Conservation (phyloP, 2,329 filamentous ascomycete species). For the Penicillium sp. region DNA sequence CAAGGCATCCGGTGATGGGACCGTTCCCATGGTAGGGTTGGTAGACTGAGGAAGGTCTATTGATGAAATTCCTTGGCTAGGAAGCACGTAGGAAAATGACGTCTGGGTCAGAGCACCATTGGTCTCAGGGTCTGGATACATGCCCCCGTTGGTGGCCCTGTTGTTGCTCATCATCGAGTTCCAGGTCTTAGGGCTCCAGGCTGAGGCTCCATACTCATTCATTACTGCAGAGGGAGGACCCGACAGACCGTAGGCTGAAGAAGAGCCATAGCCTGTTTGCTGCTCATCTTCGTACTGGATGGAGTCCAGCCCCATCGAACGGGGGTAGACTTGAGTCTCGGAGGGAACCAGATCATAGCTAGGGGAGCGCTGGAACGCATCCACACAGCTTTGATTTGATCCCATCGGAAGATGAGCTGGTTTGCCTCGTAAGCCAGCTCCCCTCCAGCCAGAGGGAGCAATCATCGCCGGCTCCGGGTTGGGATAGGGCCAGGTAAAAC, state of each 20-base stretch:
- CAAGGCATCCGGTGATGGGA: constrained; percentile 15
- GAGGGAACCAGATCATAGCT: constrained; percentile 25
- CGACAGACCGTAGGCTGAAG: constrained; percentile 35
- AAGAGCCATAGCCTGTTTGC: constrained; percentile 29
- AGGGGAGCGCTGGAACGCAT: constrained; percentile 18
- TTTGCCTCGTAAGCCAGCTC: constrained; percentile 12
- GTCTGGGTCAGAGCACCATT: constrained; percentile 21
- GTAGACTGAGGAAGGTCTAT: constrained; percentile 26
- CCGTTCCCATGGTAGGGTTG: constrained; percentile 5
- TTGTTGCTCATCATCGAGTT: constrained; percentile 18
- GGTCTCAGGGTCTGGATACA: constrained; percentile 29
- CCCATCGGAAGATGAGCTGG: constrained; percentile 12
- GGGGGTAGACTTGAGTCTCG: constrained; percentile 20
- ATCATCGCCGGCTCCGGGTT: constrained; percentile 13
- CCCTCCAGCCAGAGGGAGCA: constrained; percentile 19
- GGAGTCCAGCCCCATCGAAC: constrained; percentile 21
- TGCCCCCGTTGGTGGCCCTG: constrained; percentile 18
- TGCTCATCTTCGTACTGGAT: constrained; percentile 34
- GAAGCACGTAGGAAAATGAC: constrained; percentile 28
- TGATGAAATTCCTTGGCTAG: constrained; percentile 24
- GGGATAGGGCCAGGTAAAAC: constrained; percentile 29
- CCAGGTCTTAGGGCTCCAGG: constrained; percentile 30
- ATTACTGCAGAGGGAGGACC: constrained; percentile 28
- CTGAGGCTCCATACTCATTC: constrained; percentile 24
- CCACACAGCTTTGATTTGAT: constrained; percentile 15